Evolutionary conservation across 805 yeast genomes (phyloP).

Genomic region (Pichia phayaonensis): DNA sequence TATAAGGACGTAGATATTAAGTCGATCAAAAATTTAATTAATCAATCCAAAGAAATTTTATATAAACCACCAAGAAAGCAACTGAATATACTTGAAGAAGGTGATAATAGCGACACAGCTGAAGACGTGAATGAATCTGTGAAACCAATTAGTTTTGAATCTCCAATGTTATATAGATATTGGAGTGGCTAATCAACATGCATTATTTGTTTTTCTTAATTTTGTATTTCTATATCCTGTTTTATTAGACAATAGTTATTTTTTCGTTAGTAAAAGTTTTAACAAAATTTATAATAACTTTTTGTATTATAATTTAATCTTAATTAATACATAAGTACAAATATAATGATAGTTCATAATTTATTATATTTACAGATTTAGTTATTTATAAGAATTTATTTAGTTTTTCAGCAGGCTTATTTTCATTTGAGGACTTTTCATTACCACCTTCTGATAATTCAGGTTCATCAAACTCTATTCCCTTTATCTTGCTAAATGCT

Average conservation of each 20-base stretch:
- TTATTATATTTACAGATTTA: neutral
- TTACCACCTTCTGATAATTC: neutral
- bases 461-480: slow-evolving; percentile 1
- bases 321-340: too few species aligned
- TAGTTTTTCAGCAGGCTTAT: slow-evolving; percentile 8
- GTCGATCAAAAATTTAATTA: slow-evolving; percentile 17
- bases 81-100: slow-evolving; percentile 25
- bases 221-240: neutral
- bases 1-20: slow-evolving; percentile 8
- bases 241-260: neutral
- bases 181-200: slow-evolving; percentile 46
- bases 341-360: too few species aligned
- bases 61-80: slow-evolving; percentile 28
- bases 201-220: neutral
- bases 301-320: neutral
- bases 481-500: slow-evolving; percentile 9
- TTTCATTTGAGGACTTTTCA: neutral
- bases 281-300: neutral
- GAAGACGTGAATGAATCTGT: slow-evolving; percentile 20
- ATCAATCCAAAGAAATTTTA: slow-evolving; percentile 24
- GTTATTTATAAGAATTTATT: slow-evolving; percentile 12
- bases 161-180: slow-evolving; percentile 56
- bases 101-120: slow-evolving; percentile 23
- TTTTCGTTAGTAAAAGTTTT: neutral
- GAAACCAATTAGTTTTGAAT: slow-evolving; percentile 51